phyloP scores from a whole-genome alignment of 2,329 filamentous ascomycete species.

The Hypoxylon sp. region DNA sequence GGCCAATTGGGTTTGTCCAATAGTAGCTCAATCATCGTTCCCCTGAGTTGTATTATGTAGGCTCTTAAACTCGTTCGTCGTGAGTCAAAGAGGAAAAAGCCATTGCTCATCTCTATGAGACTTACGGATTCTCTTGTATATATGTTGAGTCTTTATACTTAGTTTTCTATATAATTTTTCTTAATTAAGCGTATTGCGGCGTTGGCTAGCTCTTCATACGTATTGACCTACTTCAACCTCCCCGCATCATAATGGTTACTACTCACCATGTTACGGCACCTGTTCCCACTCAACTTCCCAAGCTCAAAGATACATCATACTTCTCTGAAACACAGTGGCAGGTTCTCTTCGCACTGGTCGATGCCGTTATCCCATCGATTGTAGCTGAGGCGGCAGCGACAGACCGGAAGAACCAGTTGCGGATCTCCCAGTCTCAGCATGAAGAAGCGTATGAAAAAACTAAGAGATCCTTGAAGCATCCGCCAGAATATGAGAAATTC shows the following conservation, averaged over 20 bases:
- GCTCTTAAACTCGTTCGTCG: not conserved
- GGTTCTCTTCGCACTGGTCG: slow-evolving; percentile 67
- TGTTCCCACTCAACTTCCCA: slow-evolving; percentile 45
- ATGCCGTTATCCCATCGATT: slow-evolving; percentile 74
- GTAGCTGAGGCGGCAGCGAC: slow-evolving; percentile 58
- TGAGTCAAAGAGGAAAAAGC: not conserved
- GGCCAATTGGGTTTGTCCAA: not conserved
- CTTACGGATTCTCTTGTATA: not conserved
- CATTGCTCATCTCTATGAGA: not conserved
- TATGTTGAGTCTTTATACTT: not conserved
- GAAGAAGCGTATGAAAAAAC: slow-evolving; percentile 60
- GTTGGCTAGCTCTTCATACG: not conserved
- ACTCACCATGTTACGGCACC: slow-evolving; percentile 40
- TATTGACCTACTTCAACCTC: not conserved
- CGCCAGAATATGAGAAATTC: slow-evolving; percentile 61
- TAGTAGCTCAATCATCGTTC: not conserved
- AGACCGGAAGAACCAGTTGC: slow-evolving; percentile 60
- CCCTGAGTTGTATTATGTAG: not conserved
- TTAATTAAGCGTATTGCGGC: not conserved
- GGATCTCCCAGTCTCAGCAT: slow-evolving; percentile 66
- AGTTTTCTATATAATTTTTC: not conserved
- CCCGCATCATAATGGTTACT: slow-evolving; percentile 40
- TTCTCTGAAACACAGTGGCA: slow-evolving; percentile 65
- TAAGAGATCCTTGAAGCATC: slow-evolving; percentile 55
- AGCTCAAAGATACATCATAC: slow-evolving; percentile 42